phyloP scores from a whole-genome alignment of 352 stramenopile genomes.

The Phytophthora meadii region DNA sequence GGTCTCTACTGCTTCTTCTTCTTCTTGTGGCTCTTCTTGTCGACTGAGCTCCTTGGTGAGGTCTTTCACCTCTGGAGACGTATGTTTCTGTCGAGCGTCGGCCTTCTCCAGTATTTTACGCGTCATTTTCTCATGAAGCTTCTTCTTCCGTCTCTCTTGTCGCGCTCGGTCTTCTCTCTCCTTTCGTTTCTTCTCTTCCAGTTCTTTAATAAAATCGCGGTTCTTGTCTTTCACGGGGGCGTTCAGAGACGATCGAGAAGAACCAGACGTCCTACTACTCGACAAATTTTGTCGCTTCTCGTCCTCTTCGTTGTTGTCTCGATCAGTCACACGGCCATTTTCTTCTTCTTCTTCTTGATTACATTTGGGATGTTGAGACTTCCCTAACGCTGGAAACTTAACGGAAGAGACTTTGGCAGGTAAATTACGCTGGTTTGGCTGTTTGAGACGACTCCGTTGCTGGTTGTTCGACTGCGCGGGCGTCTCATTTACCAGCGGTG shows the following conservation, averaged over 20 bases:
- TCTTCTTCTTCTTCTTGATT: conserved; percentile 61
- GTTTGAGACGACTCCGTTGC: conserved; percentile 35
- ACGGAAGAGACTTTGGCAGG: conserved; percentile 25
- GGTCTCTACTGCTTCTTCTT: conserved; percentile 12
- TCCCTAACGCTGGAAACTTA: conserved; percentile 52
- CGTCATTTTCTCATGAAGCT: conserved; percentile 66
- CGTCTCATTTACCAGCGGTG: conserved; percentile 20
- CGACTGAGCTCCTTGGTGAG: conserved; percentile 5
- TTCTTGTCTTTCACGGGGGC: conserved; percentile 50
- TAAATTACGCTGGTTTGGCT: conserved; percentile 23
- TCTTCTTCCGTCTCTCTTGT: conserved; percentile 58
- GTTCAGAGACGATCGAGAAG: conserved; percentile 25
- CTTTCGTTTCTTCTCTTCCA: conserved; percentile 79
- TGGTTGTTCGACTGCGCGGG: conserved; percentile 6
- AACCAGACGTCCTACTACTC: conserved; percentile 20
- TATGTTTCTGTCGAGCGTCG: conserved; percentile 37
- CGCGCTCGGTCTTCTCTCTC: conserved; percentile 59
- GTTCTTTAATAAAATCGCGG: conserved; percentile 68
- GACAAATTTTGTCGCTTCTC: conserved; percentile 22
- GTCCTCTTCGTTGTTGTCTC: conserved; percentile 29
- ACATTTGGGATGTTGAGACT: conserved; percentile 28
- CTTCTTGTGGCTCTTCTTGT: conserved; percentile 31
- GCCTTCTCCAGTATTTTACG: conserved; percentile 61
- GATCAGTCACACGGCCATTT: conserved; percentile 1
- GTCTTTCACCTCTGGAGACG: conserved; percentile 34